Conservation (phyloP, 2,329 filamentous ascomycete genomes). For the Aureobasidium sp. region DNA sequence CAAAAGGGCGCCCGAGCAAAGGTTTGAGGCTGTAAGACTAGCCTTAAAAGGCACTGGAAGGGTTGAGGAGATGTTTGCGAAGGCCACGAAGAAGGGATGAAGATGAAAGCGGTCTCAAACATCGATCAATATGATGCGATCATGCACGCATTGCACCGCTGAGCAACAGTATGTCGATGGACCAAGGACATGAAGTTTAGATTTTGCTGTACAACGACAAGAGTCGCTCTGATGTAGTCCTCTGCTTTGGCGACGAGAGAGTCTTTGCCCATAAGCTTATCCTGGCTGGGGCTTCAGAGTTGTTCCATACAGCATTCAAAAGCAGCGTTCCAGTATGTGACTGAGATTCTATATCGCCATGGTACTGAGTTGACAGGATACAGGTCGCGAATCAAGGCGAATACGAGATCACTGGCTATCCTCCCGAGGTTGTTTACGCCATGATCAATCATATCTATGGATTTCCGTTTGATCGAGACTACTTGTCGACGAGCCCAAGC, state of each 20-base stretch:
- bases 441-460: background rate
- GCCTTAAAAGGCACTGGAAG: slow-evolving; percentile 57
- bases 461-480: background rate
- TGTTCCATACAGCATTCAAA: background rate
- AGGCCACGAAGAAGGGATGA: slow-evolving; percentile 5
- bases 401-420: background rate
- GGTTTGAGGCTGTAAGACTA: slow-evolving; percentile 59
- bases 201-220: background rate
- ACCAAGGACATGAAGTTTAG: background rate
- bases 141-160: background rate
- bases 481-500: background rate
- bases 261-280: background rate
- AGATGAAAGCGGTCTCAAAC: background rate
- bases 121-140: background rate
- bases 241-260: background rate
- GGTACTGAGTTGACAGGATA: background rate
- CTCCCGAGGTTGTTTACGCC: background rate
- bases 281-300: background rate
- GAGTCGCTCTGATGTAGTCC: background rate
- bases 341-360: no score
- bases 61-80: slow-evolving; percentile 49
- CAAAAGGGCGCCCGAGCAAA: slow-evolving; percentile 65
- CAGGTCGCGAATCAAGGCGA: background rate
- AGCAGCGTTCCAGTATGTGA: background rate
- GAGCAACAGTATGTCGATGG: background rate